Evolutionary conservation across 2,329 filamentous ascomycete genomes (phyloP), one percentile per base, ranked within the genome.

Genomic region (Cyphellophora europaea): DNA sequence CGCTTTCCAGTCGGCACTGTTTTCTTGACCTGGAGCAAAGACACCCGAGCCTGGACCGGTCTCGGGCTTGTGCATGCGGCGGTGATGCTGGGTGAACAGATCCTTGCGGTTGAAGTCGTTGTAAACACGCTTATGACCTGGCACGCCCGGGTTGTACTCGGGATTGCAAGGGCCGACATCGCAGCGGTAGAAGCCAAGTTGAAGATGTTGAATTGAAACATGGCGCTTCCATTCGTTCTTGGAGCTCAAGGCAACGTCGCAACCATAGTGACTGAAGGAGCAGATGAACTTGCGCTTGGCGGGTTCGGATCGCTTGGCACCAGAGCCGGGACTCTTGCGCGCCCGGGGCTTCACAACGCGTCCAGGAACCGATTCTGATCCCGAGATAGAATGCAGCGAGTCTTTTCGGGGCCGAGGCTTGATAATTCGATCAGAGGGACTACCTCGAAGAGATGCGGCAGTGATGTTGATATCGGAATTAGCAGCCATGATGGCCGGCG

Each of bases 151-250:
- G 19, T 46, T 48, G 13, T 41, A 35, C 53, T 50, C 21, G 17
- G 43, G 18, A 41, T 57, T 57, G 54, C 76, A 80, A 5, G 59
- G 53, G 42, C 75, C 81, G 17, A 81, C 66, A 45, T 79, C 71
- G 61, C 88, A 96, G 38, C 80, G 68, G 74, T 81, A 95, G 58
- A 79, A 83, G 29, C 72, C 64, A 3, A 84, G 66, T 36, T 79
- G 73, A 14, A 94, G 66, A 53, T 96, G 89, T 53, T 93, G 82
- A 0, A 82, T 82, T 19, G 69, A 66, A 50, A 91, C 76, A 54
- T 96, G 89, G 0, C 89, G 77, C 58, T 95, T 95, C 89, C 89
- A 95, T 57, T 95, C 88, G 54, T 94, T 94, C 62, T 93, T 94
- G 47, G 72, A 79, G 3, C 72, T 71, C 51, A 94, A 93, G 1